A percentile compares a stretch with the other conserved stretches of the same genome.
phyloP scores from a whole-genome alignment of 2,329 filamentous ascomycete species.

The Penicillium sp. region DNA sequence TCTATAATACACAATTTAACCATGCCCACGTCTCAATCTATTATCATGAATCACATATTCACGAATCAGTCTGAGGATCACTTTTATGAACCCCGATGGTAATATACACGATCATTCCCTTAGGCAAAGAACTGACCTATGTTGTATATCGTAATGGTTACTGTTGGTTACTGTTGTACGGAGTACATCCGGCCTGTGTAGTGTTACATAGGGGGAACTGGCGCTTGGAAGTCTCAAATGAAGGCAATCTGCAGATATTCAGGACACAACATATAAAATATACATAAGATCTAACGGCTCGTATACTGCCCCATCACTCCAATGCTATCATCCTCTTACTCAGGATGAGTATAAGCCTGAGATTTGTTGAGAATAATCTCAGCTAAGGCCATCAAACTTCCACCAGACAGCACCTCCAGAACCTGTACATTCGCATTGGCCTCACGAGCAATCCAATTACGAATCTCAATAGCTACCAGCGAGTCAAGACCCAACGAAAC shows the following conservation, averaged over 20 bases:
- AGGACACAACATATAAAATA: neutral
- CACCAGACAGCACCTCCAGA: conserved; percentile 31
- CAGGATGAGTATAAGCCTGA: conserved; percentile 10
- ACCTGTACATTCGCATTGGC: conserved; percentile 33
- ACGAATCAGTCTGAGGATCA: neutral
- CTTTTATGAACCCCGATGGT: conserved; percentile 39
- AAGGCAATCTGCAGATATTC: neutral
- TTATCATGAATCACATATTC: neutral
- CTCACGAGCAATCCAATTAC: conserved; percentile 29
- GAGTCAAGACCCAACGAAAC: conserved; percentile 25
- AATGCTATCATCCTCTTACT: neutral
- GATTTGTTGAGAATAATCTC: conserved; percentile 29
- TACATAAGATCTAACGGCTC: neutral
- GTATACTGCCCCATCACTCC: neutral
- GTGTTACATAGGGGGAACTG: neutral
- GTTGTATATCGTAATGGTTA: neutral
- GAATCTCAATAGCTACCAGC: conserved; percentile 27
- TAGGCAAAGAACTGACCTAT: conserved; percentile 12
- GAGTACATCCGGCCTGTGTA: neutral
- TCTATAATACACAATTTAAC: neutral
- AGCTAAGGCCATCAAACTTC: conserved; percentile 26
- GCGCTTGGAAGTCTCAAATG: neutral
- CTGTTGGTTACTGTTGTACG: neutral
- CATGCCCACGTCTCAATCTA: neutral
- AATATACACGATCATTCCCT: conserved; percentile 39